Evolutionary conservation across 2,329 filamentous ascomycete genomes (phyloP), one percentile per base, ranked within the genome.

Genomic region (Clonostachys sp.): DNA sequence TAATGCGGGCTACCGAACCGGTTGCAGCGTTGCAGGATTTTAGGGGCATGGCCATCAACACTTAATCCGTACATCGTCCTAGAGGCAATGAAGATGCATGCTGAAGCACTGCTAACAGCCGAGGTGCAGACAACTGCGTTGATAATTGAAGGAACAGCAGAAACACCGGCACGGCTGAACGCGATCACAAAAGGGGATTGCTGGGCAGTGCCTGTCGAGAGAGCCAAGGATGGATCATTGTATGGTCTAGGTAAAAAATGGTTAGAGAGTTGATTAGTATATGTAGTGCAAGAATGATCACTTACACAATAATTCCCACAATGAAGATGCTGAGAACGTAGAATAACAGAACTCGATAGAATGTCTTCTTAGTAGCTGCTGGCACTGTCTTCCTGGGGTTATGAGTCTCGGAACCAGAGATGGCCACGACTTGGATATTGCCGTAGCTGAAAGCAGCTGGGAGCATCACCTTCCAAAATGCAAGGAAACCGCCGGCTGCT

Each of bases 291-390:
- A 30, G 2, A 30, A 10, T 30, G 24, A 30, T 30, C 24, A 30
- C 24, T 30, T 86, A 61, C 5, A 92, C 84, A 45, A 86, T 75
- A 76, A 89, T 88, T 58, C 87, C 87, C 46, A 92, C 72, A 44
- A 91, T 75, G 45, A 92, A 76, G 35, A 91, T 85, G 20, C 80
- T 84, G 49, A 89, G 65, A 57, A 83, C 76, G 73, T 92, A 92
- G 74, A 92, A 92, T 70, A 91, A 72, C 54, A 89, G 67, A 62
- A 92, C 91, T 49, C 88, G 87, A 72, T 81, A 91, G 67, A 91
- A 91, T 54, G 87, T 91, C 44, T 90, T 75, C 63, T 83, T 86
- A 72, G 91, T 91, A 46, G 87, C 87, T 50, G 83, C 81, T 6
- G 88, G 88, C 51, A 92, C 84, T 13, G 83, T 87, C 63, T 80